phyloP scores from a whole-genome alignment of 2,329 filamentous ascomycete genomes.

The Colletotrichum phormii region DNA sequence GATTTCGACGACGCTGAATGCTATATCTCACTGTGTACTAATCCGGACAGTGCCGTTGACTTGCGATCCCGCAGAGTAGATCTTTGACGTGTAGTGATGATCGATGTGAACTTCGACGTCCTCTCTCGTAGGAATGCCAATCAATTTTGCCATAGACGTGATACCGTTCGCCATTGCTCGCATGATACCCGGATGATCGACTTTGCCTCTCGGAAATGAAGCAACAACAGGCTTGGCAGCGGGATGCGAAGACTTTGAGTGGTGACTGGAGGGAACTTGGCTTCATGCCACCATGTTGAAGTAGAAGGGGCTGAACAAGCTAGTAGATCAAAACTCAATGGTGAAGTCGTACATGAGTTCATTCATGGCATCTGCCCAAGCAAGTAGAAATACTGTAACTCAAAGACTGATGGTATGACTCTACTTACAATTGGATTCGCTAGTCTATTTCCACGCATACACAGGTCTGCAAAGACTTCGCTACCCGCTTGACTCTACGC shows the following conservation, averaged over 20 bases:
- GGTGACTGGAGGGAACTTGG: not conserved
- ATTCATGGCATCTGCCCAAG: not conserved
- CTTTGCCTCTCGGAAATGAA: too few relatives aligned
- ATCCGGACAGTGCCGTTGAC: conserved; percentile 63
- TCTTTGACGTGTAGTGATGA: conserved; percentile 64
- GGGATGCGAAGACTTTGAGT: not conserved
- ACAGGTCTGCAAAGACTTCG: not conserved
- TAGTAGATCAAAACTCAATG: not conserved
- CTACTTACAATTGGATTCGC: not conserved
- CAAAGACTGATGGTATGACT: not conserved
- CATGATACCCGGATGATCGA: not conserved
- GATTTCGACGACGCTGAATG: conserved; percentile 64
- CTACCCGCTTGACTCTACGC: not conserved
- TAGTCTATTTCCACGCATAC: not conserved
- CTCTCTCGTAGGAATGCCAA: not conserved
- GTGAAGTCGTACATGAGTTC: not conserved
- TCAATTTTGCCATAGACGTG: not conserved
- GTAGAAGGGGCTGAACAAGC: too few relatives aligned
- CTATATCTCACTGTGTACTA: conserved; percentile 55
- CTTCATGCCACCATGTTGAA: not conserved
- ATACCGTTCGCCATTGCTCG: not conserved
- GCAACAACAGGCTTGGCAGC: not conserved
- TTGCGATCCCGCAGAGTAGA: conserved; percentile 65
- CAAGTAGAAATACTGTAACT: not conserved
- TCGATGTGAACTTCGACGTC: conserved; percentile 57